Base-by-base conservation (phyloP, 345 rosid genomes). In the Turnera subulata region DNA sequence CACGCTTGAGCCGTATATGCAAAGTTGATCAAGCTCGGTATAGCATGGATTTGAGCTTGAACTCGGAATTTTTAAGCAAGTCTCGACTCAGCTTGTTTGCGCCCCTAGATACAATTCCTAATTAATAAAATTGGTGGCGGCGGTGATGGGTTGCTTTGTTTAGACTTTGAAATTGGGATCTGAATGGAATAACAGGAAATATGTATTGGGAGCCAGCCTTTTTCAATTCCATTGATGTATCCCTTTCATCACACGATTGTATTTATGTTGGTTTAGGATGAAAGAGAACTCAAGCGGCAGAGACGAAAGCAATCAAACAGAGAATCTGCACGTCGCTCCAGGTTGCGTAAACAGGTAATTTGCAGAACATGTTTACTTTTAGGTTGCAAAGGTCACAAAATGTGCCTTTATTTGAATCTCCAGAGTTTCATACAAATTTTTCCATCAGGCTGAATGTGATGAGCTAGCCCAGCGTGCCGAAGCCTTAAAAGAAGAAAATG, bases 251-350 rank as follows among this genome's bases (percentile, higher is more conserved):
- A 11, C 16, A 5, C 55, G 4, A 11, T 52, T 7, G 25, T 51
- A 15, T 43, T 29, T 58, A 21, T 56, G 19, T 59, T 68, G 24
- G 40, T 66, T 51, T 65, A 92, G 98, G 97, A 92, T 64, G 98
- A 92, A 63, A 79, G 97, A 68, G 99, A 93, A 70, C 60, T 93
- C 48, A 93, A 93, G 81, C 77, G 94, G 61, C 99, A 89, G 72
- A 85, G 84, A 74, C 76, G 99, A 73, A 93, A 93, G 78, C 99
- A 93, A 73, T 93, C 99, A 54, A 93, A 93, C 73, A 79, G 99
- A 76, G 99, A 93, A 80, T 93, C 99, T 56, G 99, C 99, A 58
- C 83, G 97, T 20, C 81, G 96, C 40, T 93, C 99, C 46, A 81
- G 99, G 65, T 74, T 93, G 84, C 96, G 97, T 55, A 93, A 93